phyloP scores from a whole-genome alignment of 1,284 basidiomycete genomes.

The Inonotus hispidus region DNA sequence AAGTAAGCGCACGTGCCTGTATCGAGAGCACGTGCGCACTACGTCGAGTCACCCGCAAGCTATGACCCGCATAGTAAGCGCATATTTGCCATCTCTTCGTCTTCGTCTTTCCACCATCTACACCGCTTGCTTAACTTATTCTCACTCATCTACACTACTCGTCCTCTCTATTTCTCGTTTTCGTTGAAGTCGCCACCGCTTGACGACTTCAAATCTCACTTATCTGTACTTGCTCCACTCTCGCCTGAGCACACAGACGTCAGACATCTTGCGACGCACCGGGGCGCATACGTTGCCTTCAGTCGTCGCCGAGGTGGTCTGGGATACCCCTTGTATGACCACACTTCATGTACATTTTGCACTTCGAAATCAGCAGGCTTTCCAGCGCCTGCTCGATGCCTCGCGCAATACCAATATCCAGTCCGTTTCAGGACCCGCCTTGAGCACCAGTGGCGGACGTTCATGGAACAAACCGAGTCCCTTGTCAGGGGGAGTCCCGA shows the following conservation, averaged over 20 bases:
- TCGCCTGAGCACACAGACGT: background rate
- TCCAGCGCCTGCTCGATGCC: constrained; percentile 73
- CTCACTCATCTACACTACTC: background rate
- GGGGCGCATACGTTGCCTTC: constrained; percentile 1
- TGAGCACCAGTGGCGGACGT: constrained; percentile 42
- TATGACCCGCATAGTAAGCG: background rate
- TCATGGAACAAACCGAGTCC: constrained; percentile 58
- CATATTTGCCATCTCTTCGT: background rate
- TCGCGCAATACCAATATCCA: constrained; percentile 31
- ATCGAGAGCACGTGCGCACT: background rate
- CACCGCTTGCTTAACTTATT: constrained; percentile 1
- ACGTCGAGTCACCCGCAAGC: background rate
- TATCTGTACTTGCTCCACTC: constrained; percentile 4
- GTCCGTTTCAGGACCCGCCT: constrained; percentile 33
- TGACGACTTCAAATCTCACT: background rate
- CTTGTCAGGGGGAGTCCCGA: constrained; percentile 31
- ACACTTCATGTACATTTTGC: constrained; percentile 77
- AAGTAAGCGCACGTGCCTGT: background rate
- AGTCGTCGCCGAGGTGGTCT: constrained; percentile 1
- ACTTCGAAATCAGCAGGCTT: constrained; percentile 74
- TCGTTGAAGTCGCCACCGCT: background rate
- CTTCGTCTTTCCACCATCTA: background rate
- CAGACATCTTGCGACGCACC: constrained; percentile 7
- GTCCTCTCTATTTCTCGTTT: background rate
- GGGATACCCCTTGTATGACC: constrained; percentile 49